Base-by-base conservation (phyloP, 805 yeast species). In the Sugiyamaella chiloensis region DNA sequence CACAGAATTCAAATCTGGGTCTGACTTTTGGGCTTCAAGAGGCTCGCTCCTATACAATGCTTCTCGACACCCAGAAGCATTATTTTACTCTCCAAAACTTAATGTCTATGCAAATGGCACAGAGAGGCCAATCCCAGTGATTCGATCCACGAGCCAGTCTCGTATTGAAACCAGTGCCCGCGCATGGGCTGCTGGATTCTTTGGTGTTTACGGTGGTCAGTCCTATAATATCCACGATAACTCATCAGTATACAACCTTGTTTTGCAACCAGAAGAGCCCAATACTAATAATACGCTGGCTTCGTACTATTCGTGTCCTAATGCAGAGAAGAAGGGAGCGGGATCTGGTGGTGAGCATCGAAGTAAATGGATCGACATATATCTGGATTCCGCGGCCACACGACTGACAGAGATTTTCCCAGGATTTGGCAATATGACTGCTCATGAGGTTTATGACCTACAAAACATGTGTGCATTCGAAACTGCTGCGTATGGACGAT, bases 401-500 rank as follows among this genome's bases (percentile, higher is more conserved):
- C 74, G 93, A 55, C 67, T 85, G 41, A 75, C 76, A 57, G 60
- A 62, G 40, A 70, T 74, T 43, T 78, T 85, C 46, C 53, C 59
- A 2, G 59, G 52, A 7, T 68, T 71, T 54, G 61, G 53, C 11
- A 68, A 78, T 54, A 54, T 85, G 47, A 73, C 80, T 2, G 59
- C 69, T 1, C 57, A 62, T 31, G 91, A 87, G 56, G 75, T 80
- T 21, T 65, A 62, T 34, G 64, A 64, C 23, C 57, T 85, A 53
- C 80, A 83, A 57, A 69, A 72, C 11, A 74, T 80, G 66, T 85
- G 93, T 66, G 89, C 86, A 2, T 87, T 73, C 60, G 95, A 87
- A 65, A 66, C 85, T 41, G 85, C 84, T 46, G 85, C 79, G 7
- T 72, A 71, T 48, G 95, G 93, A 7, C 62, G 66, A 46, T 83